Evolutionary conservation across 108 stramenopile species (phyloP), one percentile per base, ranked within the genome.

Genomic region (Cyclostephanos tholiformis): DNA sequence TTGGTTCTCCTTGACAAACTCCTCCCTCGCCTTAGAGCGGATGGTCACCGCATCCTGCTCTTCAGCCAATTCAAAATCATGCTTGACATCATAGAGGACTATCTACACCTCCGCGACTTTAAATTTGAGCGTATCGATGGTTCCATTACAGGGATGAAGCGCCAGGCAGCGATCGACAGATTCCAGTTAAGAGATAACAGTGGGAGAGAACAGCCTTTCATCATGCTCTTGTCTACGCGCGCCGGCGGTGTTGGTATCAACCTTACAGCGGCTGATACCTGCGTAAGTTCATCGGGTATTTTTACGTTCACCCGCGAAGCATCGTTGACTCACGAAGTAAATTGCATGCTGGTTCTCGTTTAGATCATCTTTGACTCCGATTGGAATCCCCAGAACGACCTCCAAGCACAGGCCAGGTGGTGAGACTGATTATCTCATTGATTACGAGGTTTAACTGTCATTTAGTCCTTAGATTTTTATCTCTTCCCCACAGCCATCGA

Each of bases 31-130:
- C 85, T 99, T 35, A 86, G 90, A 58, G 86, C 83, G 20, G 95
- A 95, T 60, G 97, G 97, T 2, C 98, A 98, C 72, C 89, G 97
- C 16, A 84, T 98, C 9, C 80, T 99, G 39, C 83, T 99, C 17
- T 99, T 99, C 80, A 89, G 86, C 25, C 99, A 99, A 73, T 98
- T 99, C 87, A 96, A 96, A 57, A 92, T 97, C 17, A 97, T 99
- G 94, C 88, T 99, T 69, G 97, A 99, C 74, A 89, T 99, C 32
- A 79, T 99, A 22, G 98, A 97, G 69, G 98, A 99, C 50, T 99
- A 96, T 73, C 84, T 98, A 7, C 35, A 76, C 22, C 63, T 68
- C 14, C 82, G 96, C 1, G 57, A 75, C 12, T 88, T 85, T 77
- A 83, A 86, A 57, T 94, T 81, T 82, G 95, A 95, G 43, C 87